A percentile compares a stretch with the other conserved stretches of the same genome.
Evolutionary conservation across 768 basidiomycete species (phyloP).

Genomic region (Russula emetica): DNA sequence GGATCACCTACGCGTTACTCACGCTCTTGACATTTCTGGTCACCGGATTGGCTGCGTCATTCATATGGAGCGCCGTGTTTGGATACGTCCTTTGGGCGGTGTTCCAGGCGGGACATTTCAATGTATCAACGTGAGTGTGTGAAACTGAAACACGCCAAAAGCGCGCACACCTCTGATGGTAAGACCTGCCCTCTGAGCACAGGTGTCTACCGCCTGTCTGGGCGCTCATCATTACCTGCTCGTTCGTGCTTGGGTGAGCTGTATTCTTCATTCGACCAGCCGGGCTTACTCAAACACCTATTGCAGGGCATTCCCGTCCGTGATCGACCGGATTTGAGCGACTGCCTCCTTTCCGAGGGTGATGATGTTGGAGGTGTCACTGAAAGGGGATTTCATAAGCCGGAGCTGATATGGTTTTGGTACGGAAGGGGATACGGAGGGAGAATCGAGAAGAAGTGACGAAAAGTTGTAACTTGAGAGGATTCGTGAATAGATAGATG

Average conservation of each 20-base stretch:
- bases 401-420: neutral
- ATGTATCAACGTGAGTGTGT: slow-evolving; percentile 27
- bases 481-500: neutral
- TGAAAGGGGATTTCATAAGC: slow-evolving; percentile 4
- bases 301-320: slow-evolving; percentile 25
- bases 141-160: neutral
- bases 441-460: slow-evolving; percentile 5
- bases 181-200: neutral
- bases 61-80: slow-evolving; percentile 25
- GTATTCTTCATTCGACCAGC: neutral
- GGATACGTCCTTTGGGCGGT: slow-evolving; percentile 27
- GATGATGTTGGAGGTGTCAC: neutral
- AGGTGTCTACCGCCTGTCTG: slow-evolving; percentile 27
- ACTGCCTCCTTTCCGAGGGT: neutral
- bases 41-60: slow-evolving; percentile 14
- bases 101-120: slow-evolving; percentile 19
- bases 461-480: neutral
- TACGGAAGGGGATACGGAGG: neutral
- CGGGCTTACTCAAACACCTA: neutral
- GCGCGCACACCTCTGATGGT: neutral
- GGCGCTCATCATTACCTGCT: slow-evolving; percentile 26
- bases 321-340: slow-evolving; percentile 27
- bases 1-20: slow-evolving; percentile 24
- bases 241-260: slow-evolving; percentile 23
- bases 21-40: slow-evolving; percentile 23